phyloP scores from a whole-genome alignment of 108 stramenopile genomes.

The Nannochloropsis salina region DNA sequence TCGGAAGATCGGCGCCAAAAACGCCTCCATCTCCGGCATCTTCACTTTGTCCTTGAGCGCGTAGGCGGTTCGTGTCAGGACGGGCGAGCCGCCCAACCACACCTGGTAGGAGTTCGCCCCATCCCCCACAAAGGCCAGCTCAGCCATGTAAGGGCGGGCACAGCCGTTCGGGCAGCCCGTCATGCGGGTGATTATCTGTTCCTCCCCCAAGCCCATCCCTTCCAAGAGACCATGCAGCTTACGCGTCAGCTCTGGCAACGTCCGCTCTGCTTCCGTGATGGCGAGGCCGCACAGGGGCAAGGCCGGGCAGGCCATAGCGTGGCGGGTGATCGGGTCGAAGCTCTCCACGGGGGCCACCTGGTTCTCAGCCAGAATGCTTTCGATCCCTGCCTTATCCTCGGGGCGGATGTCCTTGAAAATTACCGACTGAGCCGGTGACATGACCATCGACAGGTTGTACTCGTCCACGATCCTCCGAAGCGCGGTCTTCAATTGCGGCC shows the following conservation, averaged over 20 bases:
- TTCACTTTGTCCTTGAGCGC: slow-evolving; percentile 81
- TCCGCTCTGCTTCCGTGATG: slow-evolving; percentile 90
- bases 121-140: slow-evolving; percentile 93
- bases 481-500: slow-evolving; percentile 76
- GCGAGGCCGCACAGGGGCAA: slow-evolving; percentile 93
- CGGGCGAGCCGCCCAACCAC: slow-evolving; percentile 91
- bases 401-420: slow-evolving; percentile 78
- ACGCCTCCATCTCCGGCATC: slow-evolving; percentile 65
- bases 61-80: slow-evolving; percentile 78
- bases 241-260: slow-evolving; percentile 79
- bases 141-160: slow-evolving; percentile 97
- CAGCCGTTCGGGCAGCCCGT: slow-evolving; percentile 99
- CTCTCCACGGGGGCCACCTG: slow-evolving; percentile 77
- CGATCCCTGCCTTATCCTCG: slow-evolving; percentile 74
- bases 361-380: slow-evolving; percentile 71
- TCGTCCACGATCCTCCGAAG: slow-evolving; percentile 79
- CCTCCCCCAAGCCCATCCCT: slow-evolving; percentile 72
- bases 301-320: slow-evolving; percentile 93
- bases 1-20: slow-evolving; percentile 77
- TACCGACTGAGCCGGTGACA: slow-evolving; percentile 87
- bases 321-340: slow-evolving; percentile 44
- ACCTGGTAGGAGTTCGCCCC: slow-evolving; percentile 80
- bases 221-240: slow-evolving; percentile 72
- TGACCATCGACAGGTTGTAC: slow-evolving; percentile 74
- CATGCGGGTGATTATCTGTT: slow-evolving; percentile 92